Conservation (phyloP, 495 filamentous ascomycete species). For the Xylaria telfairii region DNA sequence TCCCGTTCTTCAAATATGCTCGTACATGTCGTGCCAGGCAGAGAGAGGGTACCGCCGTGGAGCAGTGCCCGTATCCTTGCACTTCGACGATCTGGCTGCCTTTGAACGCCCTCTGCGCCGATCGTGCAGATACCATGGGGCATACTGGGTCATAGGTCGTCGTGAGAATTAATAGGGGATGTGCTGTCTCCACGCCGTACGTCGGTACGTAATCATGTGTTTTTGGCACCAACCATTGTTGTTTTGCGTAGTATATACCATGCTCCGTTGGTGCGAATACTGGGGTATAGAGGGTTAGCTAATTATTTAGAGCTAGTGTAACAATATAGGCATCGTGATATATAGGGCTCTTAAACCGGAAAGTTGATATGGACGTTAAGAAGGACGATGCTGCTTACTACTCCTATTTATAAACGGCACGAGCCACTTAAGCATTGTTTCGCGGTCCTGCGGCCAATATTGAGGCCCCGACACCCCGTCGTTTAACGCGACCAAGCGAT, state of each 20-base stretch:
- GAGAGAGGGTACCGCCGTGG: slow-evolving; percentile 46
- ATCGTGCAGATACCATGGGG: slow-evolving; percentile 47
- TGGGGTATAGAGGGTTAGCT: not conserved
- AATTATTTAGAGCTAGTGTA: not conserved
- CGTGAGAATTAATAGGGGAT: slow-evolving; percentile 4
- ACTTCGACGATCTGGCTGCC: slow-evolving; percentile 50
- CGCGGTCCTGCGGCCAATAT: slow-evolving; percentile 39
- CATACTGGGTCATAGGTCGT: slow-evolving; percentile 45
- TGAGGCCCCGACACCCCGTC: slow-evolving; percentile 39
- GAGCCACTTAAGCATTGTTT: slow-evolving; percentile 35
- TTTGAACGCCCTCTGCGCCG: slow-evolving; percentile 46
- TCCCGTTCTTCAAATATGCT: slow-evolving; percentile 46
- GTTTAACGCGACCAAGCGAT: slow-evolving; percentile 39
- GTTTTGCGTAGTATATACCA: slow-evolving; percentile 42
- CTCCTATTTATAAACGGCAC: slow-evolving; percentile 38
- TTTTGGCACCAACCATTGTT: slow-evolving; percentile 46
- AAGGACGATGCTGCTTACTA: not conserved
- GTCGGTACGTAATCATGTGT: slow-evolving; percentile 50
- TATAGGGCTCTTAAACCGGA: not conserved
- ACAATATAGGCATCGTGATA: not conserved
- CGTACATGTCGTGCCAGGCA: slow-evolving; percentile 46
- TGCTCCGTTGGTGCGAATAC: slow-evolving; percentile 32
- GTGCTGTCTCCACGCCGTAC: not conserved
- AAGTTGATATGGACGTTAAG: no score
- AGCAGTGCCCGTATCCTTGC: slow-evolving; percentile 53